Conservation (phyloP, 2,329 filamentous ascomycete species). For the Setomelanomma holmii region DNA sequence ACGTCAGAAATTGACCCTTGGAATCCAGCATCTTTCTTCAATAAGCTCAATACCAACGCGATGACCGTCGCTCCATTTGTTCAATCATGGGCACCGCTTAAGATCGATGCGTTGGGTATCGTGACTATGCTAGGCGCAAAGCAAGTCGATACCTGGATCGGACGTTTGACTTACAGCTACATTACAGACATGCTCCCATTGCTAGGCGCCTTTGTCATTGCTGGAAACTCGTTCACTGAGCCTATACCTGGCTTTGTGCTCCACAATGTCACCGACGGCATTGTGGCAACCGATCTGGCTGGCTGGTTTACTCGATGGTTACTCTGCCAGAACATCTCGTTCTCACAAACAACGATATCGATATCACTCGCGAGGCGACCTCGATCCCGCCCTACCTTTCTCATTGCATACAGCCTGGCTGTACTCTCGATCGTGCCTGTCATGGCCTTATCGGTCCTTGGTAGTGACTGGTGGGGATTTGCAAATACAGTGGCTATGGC, state of each 20-base stretch:
- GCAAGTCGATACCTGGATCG: background rate
- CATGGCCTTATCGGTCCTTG: background rate
- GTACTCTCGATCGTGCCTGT: background rate
- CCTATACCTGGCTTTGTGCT: conserved; percentile 5
- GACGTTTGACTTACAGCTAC: background rate
- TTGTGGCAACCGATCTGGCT: conserved; percentile 7
- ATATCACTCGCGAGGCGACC: background rate
- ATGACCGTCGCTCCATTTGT: no score
- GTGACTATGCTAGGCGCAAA: background rate
- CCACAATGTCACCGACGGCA: conserved; percentile 10
- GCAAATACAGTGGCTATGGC: background rate
- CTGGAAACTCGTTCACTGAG: conserved; percentile 3
- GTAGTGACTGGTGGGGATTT: background rate
- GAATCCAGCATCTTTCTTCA: no score
- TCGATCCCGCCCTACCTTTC: background rate
- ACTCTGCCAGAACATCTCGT: background rate
- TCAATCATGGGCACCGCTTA: background rate
- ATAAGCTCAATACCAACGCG: no score
- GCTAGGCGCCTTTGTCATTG: background rate
- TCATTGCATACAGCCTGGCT: background rate
- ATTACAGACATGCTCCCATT: background rate
- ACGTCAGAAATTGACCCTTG: no score
- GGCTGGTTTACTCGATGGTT: conserved; percentile 13
- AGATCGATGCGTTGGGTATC: background rate
- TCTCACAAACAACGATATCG: background rate